Evolutionary conservation across 2,329 filamentous ascomycete genomes (phyloP), one percentile per base, ranked within the genome.

Genomic region (Fusarium brevicatenulatum): DNA sequence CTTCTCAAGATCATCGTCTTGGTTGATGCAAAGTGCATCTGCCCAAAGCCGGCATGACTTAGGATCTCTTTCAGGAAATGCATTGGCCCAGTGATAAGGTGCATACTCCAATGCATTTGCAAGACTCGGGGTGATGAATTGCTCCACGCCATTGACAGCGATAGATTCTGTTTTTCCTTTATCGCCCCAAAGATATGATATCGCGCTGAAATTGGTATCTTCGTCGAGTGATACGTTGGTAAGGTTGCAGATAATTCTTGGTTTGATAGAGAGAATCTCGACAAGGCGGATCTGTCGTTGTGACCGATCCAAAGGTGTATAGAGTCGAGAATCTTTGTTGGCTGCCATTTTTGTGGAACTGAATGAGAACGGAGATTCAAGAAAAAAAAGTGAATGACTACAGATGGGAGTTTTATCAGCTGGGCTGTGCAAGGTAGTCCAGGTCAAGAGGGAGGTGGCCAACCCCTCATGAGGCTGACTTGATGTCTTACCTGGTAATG

Each of bases 101-200:
- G 16, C 42, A 40, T 67, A 55, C 21, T 49, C 40, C 3, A 68
- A 25, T 7, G 42, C 65, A 44, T 61, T 61, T 8, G n/a, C 54
- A 16, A 68, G 42, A 3, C 37, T 68, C 2, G 47, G 43, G 2
- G 63, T 50, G 9, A 66, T 25, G 18, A 9, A 15, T 6, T 3
- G 11, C 2, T 25, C 16, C 4, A 30, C 3, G 18, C 50, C 53
- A 7, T 67, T 68, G 0, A 67, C 36, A 1, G 2, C 44, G 0
- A 62, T 37, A 12, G n/a, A 0, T 30, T 62, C 28, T 2, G 37
- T 36, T 21, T 49, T 42, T 6, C 32, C 44, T 19, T 9, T 15
- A 4, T 68, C 32, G 7, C 62, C 65, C 62, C 65, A 68, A 7
- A 66, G 42, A 9, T 68, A 68, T 0, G 66, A 67, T 37, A 68